These are phyloP conservation scores for Coemansia sp. DNA, from an alignment of 192 early-diverging fungal genomes.

Conservation along the genomic window DNA sequence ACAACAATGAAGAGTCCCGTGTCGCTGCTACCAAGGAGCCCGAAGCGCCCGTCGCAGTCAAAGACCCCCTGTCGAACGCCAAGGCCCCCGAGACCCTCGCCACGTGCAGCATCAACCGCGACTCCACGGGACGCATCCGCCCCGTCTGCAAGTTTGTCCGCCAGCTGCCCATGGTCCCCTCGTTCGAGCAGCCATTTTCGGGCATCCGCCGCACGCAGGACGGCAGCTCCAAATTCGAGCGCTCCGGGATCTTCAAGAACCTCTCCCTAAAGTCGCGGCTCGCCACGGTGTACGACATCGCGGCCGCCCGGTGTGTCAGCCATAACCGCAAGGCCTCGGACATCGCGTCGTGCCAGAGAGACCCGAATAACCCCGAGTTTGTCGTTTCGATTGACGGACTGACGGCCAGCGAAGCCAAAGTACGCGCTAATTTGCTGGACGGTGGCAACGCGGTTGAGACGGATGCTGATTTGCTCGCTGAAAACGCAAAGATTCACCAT, in stretches of 20 bases:
- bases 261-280: conserved; percentile 30
- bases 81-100: conserved; percentile 43
- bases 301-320: conserved; percentile 34
- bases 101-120: conserved; percentile 44
- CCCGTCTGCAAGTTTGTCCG: conserved; percentile 45
- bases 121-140: conserved; percentile 24
- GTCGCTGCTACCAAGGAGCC: neutral
- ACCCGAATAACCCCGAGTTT: conserved; percentile 48
- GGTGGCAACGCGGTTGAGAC: neutral
- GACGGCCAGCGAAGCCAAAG: neutral
- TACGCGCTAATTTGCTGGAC: neutral
- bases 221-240: conserved; percentile 33
- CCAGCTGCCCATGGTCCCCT: conserved; percentile 44
- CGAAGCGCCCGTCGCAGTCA: neutral
- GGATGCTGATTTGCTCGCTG: neutral
- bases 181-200: conserved; percentile 35
- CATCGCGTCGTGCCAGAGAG: conserved; percentile 40
- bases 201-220: conserved; percentile 31
- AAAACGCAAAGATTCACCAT: neutral
- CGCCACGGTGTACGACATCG: conserved; percentile 29
- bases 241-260: conserved; percentile 38
- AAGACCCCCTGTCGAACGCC: conserved; percentile 27
- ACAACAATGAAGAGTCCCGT: neutral
- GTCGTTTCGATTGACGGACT: conserved; percentile 35
- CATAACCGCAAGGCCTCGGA: conserved; percentile 26